phyloP scores from a whole-genome alignment of 1,139 yeast genomes.

The Candida sp. region DNA sequence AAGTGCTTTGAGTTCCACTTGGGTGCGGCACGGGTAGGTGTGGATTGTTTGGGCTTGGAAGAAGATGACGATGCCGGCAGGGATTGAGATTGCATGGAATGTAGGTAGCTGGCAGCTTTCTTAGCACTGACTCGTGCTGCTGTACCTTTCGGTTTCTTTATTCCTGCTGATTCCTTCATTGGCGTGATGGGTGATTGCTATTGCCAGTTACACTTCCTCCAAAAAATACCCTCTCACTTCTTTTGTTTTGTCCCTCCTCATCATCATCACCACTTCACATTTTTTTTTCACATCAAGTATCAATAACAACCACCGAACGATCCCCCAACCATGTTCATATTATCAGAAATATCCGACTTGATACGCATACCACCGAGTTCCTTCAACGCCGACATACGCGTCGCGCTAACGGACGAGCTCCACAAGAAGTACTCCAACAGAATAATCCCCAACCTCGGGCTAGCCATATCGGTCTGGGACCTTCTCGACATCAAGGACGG shows the following conservation, averaged over 20 bases:
- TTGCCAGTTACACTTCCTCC: not conserved
- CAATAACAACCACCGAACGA: not conserved
- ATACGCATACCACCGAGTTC: slow-evolving; percentile 89
- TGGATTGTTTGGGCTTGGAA: not conserved
- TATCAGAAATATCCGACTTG: slow-evolving; percentile 80
- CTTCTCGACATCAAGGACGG: slow-evolving; percentile 84
- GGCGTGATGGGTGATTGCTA: not conserved
- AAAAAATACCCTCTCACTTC: not conserved
- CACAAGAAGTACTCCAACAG: slow-evolving; percentile 86
- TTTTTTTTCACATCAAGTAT: not conserved
- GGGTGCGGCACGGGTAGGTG: slow-evolving; percentile 30
- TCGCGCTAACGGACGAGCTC: slow-evolving; percentile 79
- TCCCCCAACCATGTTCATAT: slow-evolving; percentile 69
- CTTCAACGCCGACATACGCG: slow-evolving; percentile 71
- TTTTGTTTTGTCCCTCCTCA: not conserved
- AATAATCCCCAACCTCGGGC: slow-evolving; percentile 81
- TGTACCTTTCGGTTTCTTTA: slow-evolving; percentile 15
- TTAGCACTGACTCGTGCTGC: slow-evolving; percentile 12
- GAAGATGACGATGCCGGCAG: slow-evolving; percentile 1
- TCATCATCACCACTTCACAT: slow-evolving; percentile 2
- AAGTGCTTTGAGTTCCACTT: slow-evolving; percentile 75
- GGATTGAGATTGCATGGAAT: slow-evolving; percentile 16
- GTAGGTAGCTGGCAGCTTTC: slow-evolving; percentile 47
- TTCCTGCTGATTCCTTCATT: slow-evolving; percentile 13
- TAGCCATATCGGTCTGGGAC: slow-evolving; percentile 87